These are phyloP conservation scores for Xeromyces bisporus DNA, from an alignment of 495 filamentous ascomycete genomes.

Conservation along the genomic window DNA sequence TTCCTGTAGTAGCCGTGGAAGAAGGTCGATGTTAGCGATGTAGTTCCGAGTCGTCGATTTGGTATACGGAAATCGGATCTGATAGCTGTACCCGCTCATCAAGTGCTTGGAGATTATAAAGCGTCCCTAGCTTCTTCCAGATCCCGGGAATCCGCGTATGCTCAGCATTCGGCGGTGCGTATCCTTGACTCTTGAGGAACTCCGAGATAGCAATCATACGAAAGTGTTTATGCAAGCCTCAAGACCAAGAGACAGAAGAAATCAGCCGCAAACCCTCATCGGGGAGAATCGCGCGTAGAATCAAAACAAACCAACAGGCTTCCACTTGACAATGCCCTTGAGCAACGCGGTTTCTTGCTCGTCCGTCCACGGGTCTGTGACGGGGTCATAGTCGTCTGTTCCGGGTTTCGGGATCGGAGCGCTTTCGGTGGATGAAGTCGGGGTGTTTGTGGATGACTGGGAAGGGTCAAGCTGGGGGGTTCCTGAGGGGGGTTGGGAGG, in stretches of 20 bases:
- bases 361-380: conserved; percentile 77
- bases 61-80: too few species aligned
- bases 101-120: conserved; percentile 78
- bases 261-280: not conserved
- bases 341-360: conserved; percentile 85
- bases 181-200: conserved; percentile 72
- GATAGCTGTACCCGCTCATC: conserved; percentile 54
- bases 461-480: conserved; percentile 25
- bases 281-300: not conserved
- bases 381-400: conserved; percentile 24
- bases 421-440: conserved; percentile 16
- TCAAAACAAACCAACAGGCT: conserved; percentile 61
- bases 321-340: conserved; percentile 81
- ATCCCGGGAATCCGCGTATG: conserved; percentile 84
- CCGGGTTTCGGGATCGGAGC: conserved; percentile 17
- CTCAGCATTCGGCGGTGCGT: conserved; percentile 42
- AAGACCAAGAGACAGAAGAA: not conserved
- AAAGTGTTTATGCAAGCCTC: conserved; percentile 96
- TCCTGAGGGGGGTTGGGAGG: conserved; percentile 12
- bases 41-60: too few species aligned
- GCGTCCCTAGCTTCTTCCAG: conserved; percentile 67
- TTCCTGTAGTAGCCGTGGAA: conserved; percentile 18
- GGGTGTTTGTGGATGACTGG: conserved; percentile 19
- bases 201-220: conserved; percentile 82
- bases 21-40: too few species aligned